Percentiles rank a stretch among this genome's conserved stretches.
Conservation (phyloP, 352 stramenopile genomes). For the Phytophthora pseudosyringae region DNA sequence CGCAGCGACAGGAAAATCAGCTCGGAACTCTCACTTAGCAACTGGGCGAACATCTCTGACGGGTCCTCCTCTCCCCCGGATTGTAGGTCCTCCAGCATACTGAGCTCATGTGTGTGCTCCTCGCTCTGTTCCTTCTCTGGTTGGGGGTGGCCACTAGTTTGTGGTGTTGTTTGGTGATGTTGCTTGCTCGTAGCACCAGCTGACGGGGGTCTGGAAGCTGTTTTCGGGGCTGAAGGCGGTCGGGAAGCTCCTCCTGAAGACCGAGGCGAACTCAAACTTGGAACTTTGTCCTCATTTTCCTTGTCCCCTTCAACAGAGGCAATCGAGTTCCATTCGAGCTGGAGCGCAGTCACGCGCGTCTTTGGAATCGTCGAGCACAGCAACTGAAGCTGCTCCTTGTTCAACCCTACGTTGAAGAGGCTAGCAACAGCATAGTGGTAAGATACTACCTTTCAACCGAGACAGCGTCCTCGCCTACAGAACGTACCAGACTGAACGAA, state of each 20-base stretch:
- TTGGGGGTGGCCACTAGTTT: not conserved
- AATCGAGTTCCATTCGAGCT: constrained; percentile 74
- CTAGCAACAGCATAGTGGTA: constrained; percentile 22
- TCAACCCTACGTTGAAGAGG: constrained; percentile 69
- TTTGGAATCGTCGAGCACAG: constrained; percentile 59
- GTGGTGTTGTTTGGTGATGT: not conserved
- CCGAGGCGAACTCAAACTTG: not conserved
- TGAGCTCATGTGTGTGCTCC: constrained; percentile 18
- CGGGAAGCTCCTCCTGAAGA: constrained; percentile 8
- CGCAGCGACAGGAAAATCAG: constrained; percentile 72
- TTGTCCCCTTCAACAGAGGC: not conserved
- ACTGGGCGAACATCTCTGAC: constrained; percentile 42
- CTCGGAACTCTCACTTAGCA: constrained; percentile 44
- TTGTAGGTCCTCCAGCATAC: constrained; percentile 24
- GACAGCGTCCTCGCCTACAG: not conserved
- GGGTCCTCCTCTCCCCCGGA: constrained; percentile 5
- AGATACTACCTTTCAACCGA: not conserved
- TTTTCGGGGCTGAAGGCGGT: constrained; percentile 9
- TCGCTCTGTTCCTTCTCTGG: constrained; percentile 20
- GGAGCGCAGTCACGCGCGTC: constrained; percentile 58
- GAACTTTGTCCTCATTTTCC: not conserved
- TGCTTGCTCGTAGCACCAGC: constrained; percentile 16
- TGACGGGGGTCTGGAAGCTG: constrained; percentile 18
- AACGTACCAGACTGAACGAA: constrained; percentile 65
- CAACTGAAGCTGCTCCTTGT: constrained; percentile 52